Percentiles rank a stretch among this genome's conserved stretches.
phyloP scores from a whole-genome alignment of 2,329 filamentous ascomycete genomes.

The Diaporthe australafricana region DNA sequence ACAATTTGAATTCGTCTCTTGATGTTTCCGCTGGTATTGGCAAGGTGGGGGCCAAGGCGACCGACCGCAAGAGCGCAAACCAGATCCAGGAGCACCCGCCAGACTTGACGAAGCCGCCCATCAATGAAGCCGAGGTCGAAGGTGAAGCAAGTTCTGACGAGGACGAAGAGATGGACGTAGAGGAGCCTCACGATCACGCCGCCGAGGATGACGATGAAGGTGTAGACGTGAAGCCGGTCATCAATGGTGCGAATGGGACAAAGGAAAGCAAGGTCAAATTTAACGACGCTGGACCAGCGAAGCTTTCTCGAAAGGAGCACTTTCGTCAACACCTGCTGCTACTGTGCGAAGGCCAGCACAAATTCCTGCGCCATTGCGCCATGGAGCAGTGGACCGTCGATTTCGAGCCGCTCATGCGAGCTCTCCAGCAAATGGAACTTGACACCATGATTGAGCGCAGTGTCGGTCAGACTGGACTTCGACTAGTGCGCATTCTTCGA shows the following conservation, averaged over 20 bases:
- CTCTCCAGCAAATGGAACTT: conserved; percentile 80
- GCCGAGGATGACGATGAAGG: conserved; percentile 46
- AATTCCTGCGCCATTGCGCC: conserved; percentile 77
- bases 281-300: conserved; percentile 56
- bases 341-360: conserved; percentile 75
- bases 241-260: conserved; percentile 40
- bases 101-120: conserved; percentile 39
- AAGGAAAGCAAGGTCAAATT: conserved; percentile 62
- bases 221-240: conserved; percentile 46
- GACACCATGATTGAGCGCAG: conserved; percentile 84
- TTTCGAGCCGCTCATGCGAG: conserved; percentile 77
- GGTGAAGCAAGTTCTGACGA: conserved; percentile 52
- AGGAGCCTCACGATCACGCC: conserved; percentile 49
- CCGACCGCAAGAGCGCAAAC: conserved; percentile 60
- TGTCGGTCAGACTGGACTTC: conserved; percentile 81
- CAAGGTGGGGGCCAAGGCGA: conserved; percentile 60
- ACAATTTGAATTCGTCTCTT: conserved; percentile 62
- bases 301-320: conserved; percentile 63
- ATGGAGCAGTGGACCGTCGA: conserved; percentile 86
- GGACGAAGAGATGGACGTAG: conserved; percentile 43
- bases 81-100: conserved; percentile 52
- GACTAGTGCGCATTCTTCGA: conserved; percentile 86
- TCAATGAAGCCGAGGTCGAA: conserved; percentile 45
- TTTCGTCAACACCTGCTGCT: conserved; percentile 81
- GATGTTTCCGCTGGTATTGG: conserved; percentile 70